These are phyloP conservation scores for Paecilomyces variotii DNA, from an alignment of 2,329 filamentous ascomycete genomes.

Conservation along the genomic window DNA sequence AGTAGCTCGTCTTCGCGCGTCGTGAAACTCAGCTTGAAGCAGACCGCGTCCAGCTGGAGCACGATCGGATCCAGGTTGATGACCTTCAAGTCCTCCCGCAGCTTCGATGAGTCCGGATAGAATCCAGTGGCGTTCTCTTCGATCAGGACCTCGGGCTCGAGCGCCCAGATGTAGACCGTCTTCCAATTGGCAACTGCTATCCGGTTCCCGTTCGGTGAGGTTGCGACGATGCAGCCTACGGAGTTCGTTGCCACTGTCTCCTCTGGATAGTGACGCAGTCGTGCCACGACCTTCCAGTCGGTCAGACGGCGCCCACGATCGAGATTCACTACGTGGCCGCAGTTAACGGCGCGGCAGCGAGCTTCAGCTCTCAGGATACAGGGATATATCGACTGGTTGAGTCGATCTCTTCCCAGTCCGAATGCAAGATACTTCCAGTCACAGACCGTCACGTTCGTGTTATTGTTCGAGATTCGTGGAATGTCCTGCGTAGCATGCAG, in stretches of 20 bases:
- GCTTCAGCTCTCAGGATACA: conserved; percentile 31
- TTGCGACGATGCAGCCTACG: conserved; percentile 29
- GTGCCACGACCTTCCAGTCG: conserved; percentile 28
- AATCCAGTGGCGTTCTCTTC: conserved; percentile 20
- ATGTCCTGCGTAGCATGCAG: conserved; percentile 19
- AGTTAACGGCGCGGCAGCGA: conserved; percentile 17
- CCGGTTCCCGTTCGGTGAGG: conserved; percentile 27
- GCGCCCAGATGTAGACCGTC: conserved; percentile 31
- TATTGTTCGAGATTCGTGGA: too few relatives aligned
- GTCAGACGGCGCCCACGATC: conserved; percentile 33
- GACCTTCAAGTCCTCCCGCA: conserved; percentile 8
- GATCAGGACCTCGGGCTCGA: conserved; percentile 30
- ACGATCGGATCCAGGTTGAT: conserved; percentile 26
- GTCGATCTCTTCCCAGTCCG: conserved; percentile 27
- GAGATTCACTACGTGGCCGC: conserved; percentile 27
- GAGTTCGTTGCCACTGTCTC: conserved; percentile 21
- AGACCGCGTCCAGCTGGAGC: conserved; percentile 29
- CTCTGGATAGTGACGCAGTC: conserved; percentile 25
- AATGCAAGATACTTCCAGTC: conserved; percentile 34
- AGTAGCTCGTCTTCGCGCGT: conserved; percentile 30
- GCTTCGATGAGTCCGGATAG: conserved; percentile 24
- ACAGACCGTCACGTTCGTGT: conserved; percentile 15
- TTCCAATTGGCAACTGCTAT: conserved; percentile 38
- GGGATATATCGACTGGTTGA: conserved; percentile 27
- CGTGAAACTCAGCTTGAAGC: conserved; percentile 28